These are phyloP conservation scores for Spathaspora sp. DNA, from an alignment of 805 yeast species.

Conservation along the genomic window DNA sequence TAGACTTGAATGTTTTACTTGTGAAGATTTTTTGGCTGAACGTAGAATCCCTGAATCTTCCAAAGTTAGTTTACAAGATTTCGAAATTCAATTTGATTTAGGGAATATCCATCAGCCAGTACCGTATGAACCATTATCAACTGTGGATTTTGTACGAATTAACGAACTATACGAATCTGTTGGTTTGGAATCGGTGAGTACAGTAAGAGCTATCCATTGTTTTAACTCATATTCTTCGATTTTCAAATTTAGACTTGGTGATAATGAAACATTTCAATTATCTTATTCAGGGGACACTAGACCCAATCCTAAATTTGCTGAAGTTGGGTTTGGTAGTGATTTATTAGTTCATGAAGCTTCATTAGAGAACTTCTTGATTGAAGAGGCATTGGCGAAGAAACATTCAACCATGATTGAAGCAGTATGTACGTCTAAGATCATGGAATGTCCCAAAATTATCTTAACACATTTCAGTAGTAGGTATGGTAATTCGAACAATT, in stretches of 20 bases:
- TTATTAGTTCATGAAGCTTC: slow-evolving; percentile 92
- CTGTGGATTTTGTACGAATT: slow-evolving; percentile 25
- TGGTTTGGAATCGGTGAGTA: slow-evolving; percentile 41
- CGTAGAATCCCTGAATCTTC: slow-evolving; percentile 27
- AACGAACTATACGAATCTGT: slow-evolving; percentile 37
- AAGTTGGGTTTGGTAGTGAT: slow-evolving; percentile 64
- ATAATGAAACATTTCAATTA: slow-evolving; percentile 49
- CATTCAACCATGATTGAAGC: slow-evolving; percentile 94
- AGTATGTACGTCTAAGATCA: slow-evolving; percentile 57
- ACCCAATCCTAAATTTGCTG: slow-evolving; percentile 66
- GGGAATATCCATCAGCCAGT: slow-evolving; percentile 11
- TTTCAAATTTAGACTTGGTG: slow-evolving; percentile 48
- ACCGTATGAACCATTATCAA: slow-evolving; percentile 19
- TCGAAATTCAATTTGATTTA: slow-evolving; percentile 28
- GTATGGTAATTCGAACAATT: slow-evolving; percentile 44
- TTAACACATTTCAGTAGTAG: slow-evolving; percentile 93
- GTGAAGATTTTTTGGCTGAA: slow-evolving; percentile 50
- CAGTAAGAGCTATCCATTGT: slow-evolving; percentile 84
- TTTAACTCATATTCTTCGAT: slow-evolving; percentile 68
- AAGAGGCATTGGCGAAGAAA: slow-evolving; percentile 76
- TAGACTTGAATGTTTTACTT: slow-evolving; percentile 51
- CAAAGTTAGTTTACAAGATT: slow-evolving; percentile 22
- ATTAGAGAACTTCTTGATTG: slow-evolving; percentile 69
- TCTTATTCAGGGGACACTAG: slow-evolving; percentile 96
- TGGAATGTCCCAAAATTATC: slow-evolving; percentile 69